Conservation (phyloP, 345 rosid genomes). For the Eutrema japonicum region DNA sequence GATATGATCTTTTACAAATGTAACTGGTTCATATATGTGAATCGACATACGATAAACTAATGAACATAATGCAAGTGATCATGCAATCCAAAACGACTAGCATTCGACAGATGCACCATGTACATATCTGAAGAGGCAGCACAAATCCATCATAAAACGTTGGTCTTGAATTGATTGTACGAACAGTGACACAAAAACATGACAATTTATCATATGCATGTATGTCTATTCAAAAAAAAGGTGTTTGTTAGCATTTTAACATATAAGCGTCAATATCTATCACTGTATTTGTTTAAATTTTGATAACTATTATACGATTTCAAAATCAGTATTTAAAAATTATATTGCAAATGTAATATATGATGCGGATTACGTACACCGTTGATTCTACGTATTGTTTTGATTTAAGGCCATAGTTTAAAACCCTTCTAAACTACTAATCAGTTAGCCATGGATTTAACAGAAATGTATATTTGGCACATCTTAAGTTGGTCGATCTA, state of each 20-base stretch:
- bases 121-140: too few relatives aligned
- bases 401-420: background rate
- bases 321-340: background rate
- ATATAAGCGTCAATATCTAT: background rate
- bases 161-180: too few relatives aligned
- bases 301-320: background rate
- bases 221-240: too few relatives aligned
- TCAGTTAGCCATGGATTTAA: background rate
- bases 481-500: background rate
- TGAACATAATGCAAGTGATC: too few relatives aligned
- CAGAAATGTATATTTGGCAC: background rate
- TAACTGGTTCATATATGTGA: too few relatives aligned
- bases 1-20: too few relatives aligned
- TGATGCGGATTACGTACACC: background rate
- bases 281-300: background rate
- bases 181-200: too few relatives aligned
- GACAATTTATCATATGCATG: too few relatives aligned
- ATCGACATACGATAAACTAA: too few relatives aligned
- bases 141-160: too few relatives aligned
- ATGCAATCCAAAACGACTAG: too few relatives aligned
- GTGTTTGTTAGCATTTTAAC: background rate
- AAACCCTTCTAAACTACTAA: background rate
- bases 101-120: too few relatives aligned
- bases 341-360: background rate
- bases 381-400: background rate